These are phyloP conservation scores for Leccinum broughii DNA, from an alignment of 768 basidiomycete genomes.

Conservation along the genomic window DNA sequence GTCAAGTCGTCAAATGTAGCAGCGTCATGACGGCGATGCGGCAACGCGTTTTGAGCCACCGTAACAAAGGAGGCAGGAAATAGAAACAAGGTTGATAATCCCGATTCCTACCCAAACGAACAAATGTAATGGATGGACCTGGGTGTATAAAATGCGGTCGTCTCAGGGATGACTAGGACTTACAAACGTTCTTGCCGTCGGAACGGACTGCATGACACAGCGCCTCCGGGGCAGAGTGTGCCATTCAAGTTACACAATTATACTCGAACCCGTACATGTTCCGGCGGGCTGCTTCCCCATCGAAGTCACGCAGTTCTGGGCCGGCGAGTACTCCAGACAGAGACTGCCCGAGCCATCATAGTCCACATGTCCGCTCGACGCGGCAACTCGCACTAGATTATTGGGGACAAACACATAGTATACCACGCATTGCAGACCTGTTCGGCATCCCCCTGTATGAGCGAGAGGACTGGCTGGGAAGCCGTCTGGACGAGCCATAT, in stretches of 20 bases:
- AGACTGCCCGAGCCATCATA: slow-evolving; percentile 24
- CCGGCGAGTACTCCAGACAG: slow-evolving; percentile 18
- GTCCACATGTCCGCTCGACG: slow-evolving; percentile 20
- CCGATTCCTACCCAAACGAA: not conserved
- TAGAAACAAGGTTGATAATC: too few species aligned
- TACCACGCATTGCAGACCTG: too few species aligned
- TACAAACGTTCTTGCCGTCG: not conserved
- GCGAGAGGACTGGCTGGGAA: slow-evolving; percentile 26
- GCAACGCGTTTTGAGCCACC: not conserved
- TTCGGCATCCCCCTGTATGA: slow-evolving; percentile 4
- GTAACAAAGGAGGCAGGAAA: slow-evolving; percentile 5
- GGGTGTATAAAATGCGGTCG: not conserved
- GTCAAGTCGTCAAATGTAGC: not conserved
- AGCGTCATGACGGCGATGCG: not conserved
- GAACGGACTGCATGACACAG: not conserved
- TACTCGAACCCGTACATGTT: slow-evolving; percentile 21
- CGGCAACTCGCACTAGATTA: slow-evolving; percentile 29
- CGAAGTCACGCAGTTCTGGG: slow-evolving; percentile 33
- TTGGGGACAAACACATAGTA: too few species aligned
- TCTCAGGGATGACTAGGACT: too few species aligned
- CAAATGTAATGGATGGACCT: not conserved
- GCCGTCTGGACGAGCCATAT: slow-evolving; percentile 17
- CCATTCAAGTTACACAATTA: not conserved
- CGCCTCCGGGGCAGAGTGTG: not conserved
- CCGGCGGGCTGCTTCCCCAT: slow-evolving; percentile 20